A percentile compares a stretch with the other conserved stretches of the same genome.
Conservation (phyloP, 495 filamentous ascomycete genomes). For the Xylaria telfairii region DNA sequence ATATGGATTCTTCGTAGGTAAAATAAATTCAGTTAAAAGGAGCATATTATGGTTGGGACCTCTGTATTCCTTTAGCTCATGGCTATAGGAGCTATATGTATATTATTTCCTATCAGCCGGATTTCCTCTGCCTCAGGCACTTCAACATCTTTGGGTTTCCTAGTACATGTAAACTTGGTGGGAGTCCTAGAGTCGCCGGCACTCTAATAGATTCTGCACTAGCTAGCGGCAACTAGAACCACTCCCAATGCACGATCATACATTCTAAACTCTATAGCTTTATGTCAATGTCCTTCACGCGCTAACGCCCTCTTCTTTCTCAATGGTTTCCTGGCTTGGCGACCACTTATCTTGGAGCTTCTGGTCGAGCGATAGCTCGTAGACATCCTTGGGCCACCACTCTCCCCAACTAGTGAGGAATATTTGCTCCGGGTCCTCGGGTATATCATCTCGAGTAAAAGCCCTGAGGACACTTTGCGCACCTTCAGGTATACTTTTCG, state of each 20-base stretch:
- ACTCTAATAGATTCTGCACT: background rate
- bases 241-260: background rate
- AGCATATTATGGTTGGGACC: background rate
- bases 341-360: slow-evolving; percentile 53
- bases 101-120: background rate
- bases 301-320: slow-evolving; percentile 46
- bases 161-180: background rate
- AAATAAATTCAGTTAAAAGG: background rate
- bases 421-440: slow-evolving; percentile 52
- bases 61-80: background rate
- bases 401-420: slow-evolving; percentile 57
- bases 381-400: slow-evolving; percentile 54
- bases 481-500: slow-evolving; percentile 47
- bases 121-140: background rate
- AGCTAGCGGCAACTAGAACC: background rate
- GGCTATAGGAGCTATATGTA: background rate
- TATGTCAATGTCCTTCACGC: background rate
- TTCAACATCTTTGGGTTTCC: background rate
- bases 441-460: slow-evolving; percentile 49
- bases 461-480: slow-evolving; percentile 48
- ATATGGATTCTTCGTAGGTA: too few species aligned
- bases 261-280: background rate
- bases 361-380: slow-evolving; percentile 43
- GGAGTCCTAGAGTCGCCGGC: background rate
- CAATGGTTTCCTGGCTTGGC: slow-evolving; percentile 49